These are phyloP conservation scores for Apophysomyces variabilis DNA, from an alignment of 371 early-diverging fungal species.

Conservation along the genomic window DNA sequence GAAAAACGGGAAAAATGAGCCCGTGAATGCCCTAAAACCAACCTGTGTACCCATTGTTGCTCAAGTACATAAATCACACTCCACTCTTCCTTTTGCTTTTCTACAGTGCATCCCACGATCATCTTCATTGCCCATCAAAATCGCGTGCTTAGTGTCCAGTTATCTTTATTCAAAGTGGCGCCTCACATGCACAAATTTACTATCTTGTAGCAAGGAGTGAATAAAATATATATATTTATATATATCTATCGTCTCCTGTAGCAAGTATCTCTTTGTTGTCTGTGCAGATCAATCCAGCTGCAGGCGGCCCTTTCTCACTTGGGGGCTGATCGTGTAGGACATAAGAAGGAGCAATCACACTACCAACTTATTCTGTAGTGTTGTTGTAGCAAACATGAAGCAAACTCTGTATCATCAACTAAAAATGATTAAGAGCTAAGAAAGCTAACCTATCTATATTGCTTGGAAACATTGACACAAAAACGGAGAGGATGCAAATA, in stretches of 20 bases:
- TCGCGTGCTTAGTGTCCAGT: conserved; percentile 8
- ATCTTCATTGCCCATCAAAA: neutral
- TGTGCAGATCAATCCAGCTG: conserved; percentile 12
- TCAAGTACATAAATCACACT: conserved; percentile 1
- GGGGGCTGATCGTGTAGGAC: conserved; percentile 1
- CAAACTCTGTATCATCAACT: too few species aligned
- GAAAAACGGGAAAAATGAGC: conserved; percentile 11
- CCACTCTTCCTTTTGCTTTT: neutral
- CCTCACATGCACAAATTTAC: conserved; percentile 11
- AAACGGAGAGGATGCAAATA: too few species aligned
- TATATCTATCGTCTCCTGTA: neutral
- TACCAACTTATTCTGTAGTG: too few species aligned
- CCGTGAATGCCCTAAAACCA: conserved; percentile 1
- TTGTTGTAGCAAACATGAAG: too few species aligned
- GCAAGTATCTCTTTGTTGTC: conserved; percentile 10
- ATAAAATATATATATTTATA: neutral
- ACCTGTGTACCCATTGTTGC: conserved; percentile 8
- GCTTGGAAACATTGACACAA: too few species aligned
- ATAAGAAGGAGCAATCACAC: neutral
- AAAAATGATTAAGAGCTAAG: too few species aligned
- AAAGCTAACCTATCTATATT: too few species aligned
- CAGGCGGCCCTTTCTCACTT: conserved; percentile 4
- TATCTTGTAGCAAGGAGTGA: conserved; percentile 3
- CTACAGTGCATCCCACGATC: neutral
- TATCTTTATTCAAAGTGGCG: conserved; percentile 3